Conservation (phyloP, 108 stramenopile genomes). For the Skeletonema marinoi region DNA sequence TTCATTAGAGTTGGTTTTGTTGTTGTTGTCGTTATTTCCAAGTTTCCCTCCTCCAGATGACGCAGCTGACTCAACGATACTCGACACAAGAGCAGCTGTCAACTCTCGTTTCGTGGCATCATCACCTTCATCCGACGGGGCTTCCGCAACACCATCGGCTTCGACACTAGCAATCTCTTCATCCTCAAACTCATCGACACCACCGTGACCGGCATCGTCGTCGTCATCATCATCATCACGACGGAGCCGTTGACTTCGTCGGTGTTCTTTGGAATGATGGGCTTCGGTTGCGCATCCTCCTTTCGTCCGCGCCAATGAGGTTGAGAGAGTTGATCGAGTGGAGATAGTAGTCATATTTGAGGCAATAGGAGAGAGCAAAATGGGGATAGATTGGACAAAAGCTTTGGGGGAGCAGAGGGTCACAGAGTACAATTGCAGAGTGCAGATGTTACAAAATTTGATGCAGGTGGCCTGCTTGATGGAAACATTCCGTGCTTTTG, state of each 20-base stretch:
- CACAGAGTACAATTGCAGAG: background rate
- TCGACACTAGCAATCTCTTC: conserved; percentile 73
- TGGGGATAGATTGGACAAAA: background rate
- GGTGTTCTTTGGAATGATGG: conserved; percentile 1
- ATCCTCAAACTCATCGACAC: conserved; percentile 42
- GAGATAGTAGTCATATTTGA: conserved; percentile 36
- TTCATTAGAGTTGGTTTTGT: conserved; percentile 26
- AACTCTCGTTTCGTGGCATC: conserved; percentile 46
- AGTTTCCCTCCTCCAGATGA: background rate
- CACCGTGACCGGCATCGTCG: conserved; percentile 1
- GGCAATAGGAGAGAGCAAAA: background rate
- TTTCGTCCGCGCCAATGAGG: conserved; percentile 46
- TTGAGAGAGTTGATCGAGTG: conserved; percentile 14
- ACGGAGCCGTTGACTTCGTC: background rate
- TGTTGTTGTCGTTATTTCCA: conserved; percentile 4
- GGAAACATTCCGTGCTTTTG: background rate
- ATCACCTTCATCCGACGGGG: conserved; percentile 40
- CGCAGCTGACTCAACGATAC: conserved; percentile 46
- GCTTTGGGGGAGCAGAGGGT: background rate
- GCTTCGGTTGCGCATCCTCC: conserved; percentile 32
- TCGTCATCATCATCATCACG: background rate
- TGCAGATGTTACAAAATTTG: background rate
- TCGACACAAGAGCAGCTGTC: conserved; percentile 69
- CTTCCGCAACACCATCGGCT: conserved; percentile 39
- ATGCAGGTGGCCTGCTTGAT: background rate